A percentile compares a stretch with the other conserved stretches of the same genome.
Evolutionary conservation across 306 rosid genomes (phyloP).

Genomic region (Malus orientalis): DNA sequence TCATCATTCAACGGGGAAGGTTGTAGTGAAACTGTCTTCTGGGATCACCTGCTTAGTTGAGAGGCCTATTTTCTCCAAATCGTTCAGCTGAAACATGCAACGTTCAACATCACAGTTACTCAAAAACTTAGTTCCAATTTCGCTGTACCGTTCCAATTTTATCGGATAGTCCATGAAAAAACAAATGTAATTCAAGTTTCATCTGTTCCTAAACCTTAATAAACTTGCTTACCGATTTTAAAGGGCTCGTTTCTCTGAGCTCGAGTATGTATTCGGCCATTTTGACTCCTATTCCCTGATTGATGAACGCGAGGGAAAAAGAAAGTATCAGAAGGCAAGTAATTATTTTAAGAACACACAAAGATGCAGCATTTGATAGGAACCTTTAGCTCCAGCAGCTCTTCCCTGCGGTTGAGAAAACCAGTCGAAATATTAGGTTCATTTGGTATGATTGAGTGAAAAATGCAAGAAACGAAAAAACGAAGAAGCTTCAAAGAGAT

Average conservation of each 20-base stretch:
- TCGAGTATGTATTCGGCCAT: constrained; percentile 78
- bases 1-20: not conserved
- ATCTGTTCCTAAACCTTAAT: not conserved
- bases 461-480: not conserved
- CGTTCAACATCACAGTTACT: constrained; percentile 4
- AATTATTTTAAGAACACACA: not conserved
- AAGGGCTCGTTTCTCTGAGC: constrained; percentile 72
- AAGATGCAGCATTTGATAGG: not conserved
- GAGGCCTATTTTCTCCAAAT: constrained; percentile 90
- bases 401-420: constrained; percentile 50
- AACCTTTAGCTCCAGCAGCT: constrained; percentile 73
- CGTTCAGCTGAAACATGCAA: constrained; percentile 52
- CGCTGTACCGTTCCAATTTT: not conserved
- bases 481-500: constrained; percentile 1
- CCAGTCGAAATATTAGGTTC: not conserved
- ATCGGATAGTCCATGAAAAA: not conserved
- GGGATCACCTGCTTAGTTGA: constrained; percentile 73
- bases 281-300: constrained; percentile 81
- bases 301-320: not conserved
- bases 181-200: not conserved
- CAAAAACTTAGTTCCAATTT: not conserved
- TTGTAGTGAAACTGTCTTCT: not conserved
- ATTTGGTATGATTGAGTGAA: not conserved
- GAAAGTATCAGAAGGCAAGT: not conserved
- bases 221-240: constrained; percentile 59